A percentile compares a stretch with the other conserved stretches of the same genome.
These are phyloP conservation scores for Xylaria cubensis DNA, from an alignment of 495 filamentous ascomycete species.

Conservation along the genomic window DNA sequence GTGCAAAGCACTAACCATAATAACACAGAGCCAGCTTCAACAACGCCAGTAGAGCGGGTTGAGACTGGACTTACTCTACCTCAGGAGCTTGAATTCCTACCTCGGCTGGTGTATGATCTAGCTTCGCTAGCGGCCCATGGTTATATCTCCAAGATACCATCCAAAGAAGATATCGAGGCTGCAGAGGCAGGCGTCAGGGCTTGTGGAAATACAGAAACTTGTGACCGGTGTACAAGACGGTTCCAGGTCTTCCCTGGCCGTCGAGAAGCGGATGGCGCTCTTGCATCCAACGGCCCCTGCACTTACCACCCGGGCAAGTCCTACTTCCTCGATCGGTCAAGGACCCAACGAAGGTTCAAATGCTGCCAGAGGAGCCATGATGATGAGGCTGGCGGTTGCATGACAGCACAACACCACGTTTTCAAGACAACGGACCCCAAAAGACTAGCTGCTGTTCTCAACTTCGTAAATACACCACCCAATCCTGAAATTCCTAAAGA, in stretches of 20 bases:
- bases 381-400: slow-evolving; percentile 71
- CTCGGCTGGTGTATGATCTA: slow-evolving; percentile 64
- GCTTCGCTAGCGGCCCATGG: slow-evolving; percentile 67
- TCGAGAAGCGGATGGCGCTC: slow-evolving; percentile 75
- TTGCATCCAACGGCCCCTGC: slow-evolving; percentile 79
- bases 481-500: slow-evolving; percentile 55
- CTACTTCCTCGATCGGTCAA: slow-evolving; percentile 59
- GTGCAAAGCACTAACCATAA: slow-evolving; percentile 29
- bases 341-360: slow-evolving; percentile 61
- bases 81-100: slow-evolving; percentile 72
- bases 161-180: slow-evolving; percentile 52
- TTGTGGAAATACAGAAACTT: slow-evolving; percentile 79
- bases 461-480: slow-evolving; percentile 77
- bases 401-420: slow-evolving; percentile 72
- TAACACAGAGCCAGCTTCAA: slow-evolving; percentile 34
- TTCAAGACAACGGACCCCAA: slow-evolving; percentile 83
- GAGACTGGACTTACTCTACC: slow-evolving; percentile 69
- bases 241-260: slow-evolving; percentile 95
- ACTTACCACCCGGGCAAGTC: slow-evolving; percentile 75
- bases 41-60: slow-evolving; percentile 52
- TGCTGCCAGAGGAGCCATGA: slow-evolving; percentile 81
- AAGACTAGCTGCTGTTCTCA: slow-evolving; percentile 75
- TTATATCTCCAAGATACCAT: slow-evolving; percentile 73
- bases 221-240: slow-evolving; percentile 82
- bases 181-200: slow-evolving; percentile 69